Base-by-base conservation (phyloP, 352 stramenopile genomes). In the Thalassiosira mediterranea region DNA sequence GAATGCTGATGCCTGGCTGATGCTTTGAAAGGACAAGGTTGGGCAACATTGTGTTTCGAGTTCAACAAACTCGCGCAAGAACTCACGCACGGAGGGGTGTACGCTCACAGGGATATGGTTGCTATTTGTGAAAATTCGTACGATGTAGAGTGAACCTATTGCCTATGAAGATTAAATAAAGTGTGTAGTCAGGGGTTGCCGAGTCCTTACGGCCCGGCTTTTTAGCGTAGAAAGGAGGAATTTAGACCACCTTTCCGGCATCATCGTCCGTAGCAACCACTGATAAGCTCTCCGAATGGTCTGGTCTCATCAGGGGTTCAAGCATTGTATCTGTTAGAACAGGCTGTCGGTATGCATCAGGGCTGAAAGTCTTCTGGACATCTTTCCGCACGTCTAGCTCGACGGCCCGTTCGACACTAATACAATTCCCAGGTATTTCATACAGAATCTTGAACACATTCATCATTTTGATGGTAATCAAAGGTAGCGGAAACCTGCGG, bases 391-490 rank as follows among this genome's bases (percentile, higher is more conserved):
- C 42, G 58, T 88, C 81, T 3, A 88, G 28, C 49, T 84, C 81
- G 0, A 87, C 63, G 8, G 81, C 81, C 48, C 71, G 52, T 53
- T 88, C 77, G 10, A 86, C 29, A 63, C 61, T 76, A 3, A 88
- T 46, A 40, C 62, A 76, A 10, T 29, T 72, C 54, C 67, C 68
- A 17, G 72, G 66, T 29, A 42, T 61, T 17, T 61, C 72, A 42
- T 86, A 88, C 15, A 81, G 37, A 7, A 56, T 60, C 23, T 83
- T 82, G 48, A 88, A 87, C 0, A 72, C 62, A 49, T 59, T 32
- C 77, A 88, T 86, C 77, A 84, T 82, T 46, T 74, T 79, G 7
- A 84, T 47, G 2, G 81, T 83, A 26, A 85, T 70, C 31, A 90
- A 58, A 32, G 84, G 80, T 19, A 90, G 69, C 1, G 81, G 84